Base-by-base conservation (phyloP, 345 rosid genomes). In the Populus nigra region DNA sequence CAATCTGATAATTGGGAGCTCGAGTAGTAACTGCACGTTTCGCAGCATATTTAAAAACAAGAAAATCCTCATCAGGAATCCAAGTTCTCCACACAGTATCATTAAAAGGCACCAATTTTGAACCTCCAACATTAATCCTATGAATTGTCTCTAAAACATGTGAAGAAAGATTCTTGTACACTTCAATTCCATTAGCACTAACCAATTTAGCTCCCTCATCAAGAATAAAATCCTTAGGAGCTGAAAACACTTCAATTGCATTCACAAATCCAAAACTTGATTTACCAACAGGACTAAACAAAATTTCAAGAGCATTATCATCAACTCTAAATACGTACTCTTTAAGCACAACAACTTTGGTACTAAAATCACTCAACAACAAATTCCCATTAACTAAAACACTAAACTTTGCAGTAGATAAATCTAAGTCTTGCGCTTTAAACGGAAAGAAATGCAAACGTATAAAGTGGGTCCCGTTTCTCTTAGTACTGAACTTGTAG, bases 381-480 rank as follows among this genome's bases (percentile, higher is more conserved):
- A 82, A 43, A 50, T 82, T 72, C 73, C 92, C 96, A 84, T 89
- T 83, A 68, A 85, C 86, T 76, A 80, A 62, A 79, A 92, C 93
- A 49, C 82, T 73, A 77, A 95, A 90, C 76, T 84, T 87, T 2
- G 93, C 93, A 43, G 88, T 78, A 13, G 68, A 63, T 67, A 95
- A 79, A 83, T 90, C 71, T 35, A 85, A 91, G 7, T 20, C 69
- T 15, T 72, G 87, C 80, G 88, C 88, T 77, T 45, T 68, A 81
- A 95, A 95, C 0, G 99, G 98, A 17, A 92, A 88, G 90, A 95
- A 93, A 85, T 95, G 99, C 76, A 93, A 86, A 78, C 99, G 98
- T 87, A 95, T 90, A 84, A 95, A 88, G 82, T 90, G 96, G 76
- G 88, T 83, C 68, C 89, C 87, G 6, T 88, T 89, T 62, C 25